phyloP scores from a whole-genome alignment of 1,284 basidiomycete species.

The Calocybe gambosa region DNA sequence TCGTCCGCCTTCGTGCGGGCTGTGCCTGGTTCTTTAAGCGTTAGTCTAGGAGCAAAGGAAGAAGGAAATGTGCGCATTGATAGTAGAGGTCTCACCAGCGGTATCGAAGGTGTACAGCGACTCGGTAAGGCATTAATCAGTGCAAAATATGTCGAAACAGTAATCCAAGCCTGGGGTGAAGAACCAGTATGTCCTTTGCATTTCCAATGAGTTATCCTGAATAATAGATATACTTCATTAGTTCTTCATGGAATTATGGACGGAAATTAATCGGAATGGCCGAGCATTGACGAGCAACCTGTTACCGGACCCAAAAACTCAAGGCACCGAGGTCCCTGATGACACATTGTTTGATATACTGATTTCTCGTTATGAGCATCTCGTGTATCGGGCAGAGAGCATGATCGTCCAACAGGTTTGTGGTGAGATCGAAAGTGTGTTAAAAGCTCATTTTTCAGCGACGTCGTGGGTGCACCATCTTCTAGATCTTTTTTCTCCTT shows the following conservation, averaged over 20 bases:
- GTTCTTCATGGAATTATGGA: constrained; percentile 88
- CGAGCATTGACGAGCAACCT: constrained; percentile 41
- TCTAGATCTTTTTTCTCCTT: constrained; percentile 5
- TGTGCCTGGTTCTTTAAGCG: constrained; percentile 81
- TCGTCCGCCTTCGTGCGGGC: constrained; percentile 84
- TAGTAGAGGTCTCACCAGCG: constrained; percentile 60
- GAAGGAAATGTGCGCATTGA: constrained; percentile 50
- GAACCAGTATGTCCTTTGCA: constrained; percentile 55
- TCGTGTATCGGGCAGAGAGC: constrained; percentile 73
- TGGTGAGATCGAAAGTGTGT: constrained; percentile 67
- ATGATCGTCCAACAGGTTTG: constrained; percentile 79
- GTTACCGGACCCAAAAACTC: constrained; percentile 40
- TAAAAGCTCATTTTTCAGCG: constrained; percentile 65
- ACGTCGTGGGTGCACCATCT: constrained; percentile 26
- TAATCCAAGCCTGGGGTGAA: constrained; percentile 79
- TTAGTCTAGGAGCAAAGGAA: constrained; percentile 36
- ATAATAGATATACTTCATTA: constrained; percentile 24
- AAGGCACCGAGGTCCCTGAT: constrained; percentile 36
- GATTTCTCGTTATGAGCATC: constrained; percentile 52
- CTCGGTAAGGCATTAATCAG: constrained; percentile 81
- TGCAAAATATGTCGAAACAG: constrained; percentile 60
- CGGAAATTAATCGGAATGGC: constrained; percentile 60
- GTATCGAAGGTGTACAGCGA: constrained; percentile 74
- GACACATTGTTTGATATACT: constrained; percentile 76
- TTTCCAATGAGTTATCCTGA: not conserved